Evolutionary conservation across 768 basidiomycete genomes (phyloP).

Genomic region (Auricularia sp.): DNA sequence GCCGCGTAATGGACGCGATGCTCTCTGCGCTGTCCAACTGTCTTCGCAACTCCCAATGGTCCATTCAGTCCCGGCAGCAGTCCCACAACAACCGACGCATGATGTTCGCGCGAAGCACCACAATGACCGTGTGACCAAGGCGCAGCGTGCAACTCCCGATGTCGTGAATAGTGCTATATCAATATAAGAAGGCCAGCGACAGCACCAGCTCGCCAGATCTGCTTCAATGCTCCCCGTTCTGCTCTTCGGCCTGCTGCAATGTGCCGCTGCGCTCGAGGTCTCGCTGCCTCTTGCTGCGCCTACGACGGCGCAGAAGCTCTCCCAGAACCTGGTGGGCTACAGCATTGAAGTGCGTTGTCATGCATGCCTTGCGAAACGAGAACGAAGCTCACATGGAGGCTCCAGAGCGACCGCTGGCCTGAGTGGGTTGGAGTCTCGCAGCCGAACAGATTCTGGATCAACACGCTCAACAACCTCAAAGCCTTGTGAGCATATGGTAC

Average conservation of each 20-base stretch:
- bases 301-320: slow-evolving; percentile 24
- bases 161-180: no score
- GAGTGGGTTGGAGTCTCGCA: slow-evolving; percentile 50
- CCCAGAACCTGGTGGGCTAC: slow-evolving; percentile 13
- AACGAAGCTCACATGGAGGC: not conserved
- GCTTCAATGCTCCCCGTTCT: not conserved
- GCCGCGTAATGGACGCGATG: no score
- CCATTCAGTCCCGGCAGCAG: no score
- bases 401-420: slow-evolving; percentile 48
- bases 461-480: slow-evolving; percentile 46
- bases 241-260: not conserved
- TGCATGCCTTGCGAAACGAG: not conserved
- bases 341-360: not conserved
- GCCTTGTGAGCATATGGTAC: slow-evolving; percentile 16
- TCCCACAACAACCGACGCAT: no score
- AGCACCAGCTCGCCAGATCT: no score
- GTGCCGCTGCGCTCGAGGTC: slow-evolving; percentile 18
- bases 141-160: no score
- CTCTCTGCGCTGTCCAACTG: no score
- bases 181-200: no score
- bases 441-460: slow-evolving; percentile 50
- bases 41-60: no score
- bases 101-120: no score
- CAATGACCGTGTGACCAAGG: no score
- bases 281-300: slow-evolving; percentile 32